A percentile compares a stretch with the other conserved stretches of the same genome.
Conservation (phyloP, 352 stramenopile species). For the Elongisporangium anandrum region DNA sequence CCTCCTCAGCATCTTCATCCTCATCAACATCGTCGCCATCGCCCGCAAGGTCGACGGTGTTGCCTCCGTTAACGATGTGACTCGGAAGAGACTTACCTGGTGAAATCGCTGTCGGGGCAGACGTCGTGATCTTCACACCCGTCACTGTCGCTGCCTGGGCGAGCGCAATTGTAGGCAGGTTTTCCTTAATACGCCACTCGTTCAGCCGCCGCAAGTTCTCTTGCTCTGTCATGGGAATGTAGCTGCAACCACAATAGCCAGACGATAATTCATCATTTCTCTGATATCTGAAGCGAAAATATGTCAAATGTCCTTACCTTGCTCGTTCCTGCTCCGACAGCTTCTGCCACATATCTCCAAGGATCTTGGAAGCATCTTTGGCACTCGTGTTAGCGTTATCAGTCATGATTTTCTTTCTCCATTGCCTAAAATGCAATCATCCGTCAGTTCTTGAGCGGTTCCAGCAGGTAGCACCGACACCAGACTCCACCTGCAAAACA, state of each 20-base stretch:
- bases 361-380: conserved; percentile 79
- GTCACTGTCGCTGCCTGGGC: not conserved
- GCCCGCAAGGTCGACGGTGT: conserved; percentile 18
- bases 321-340: conserved; percentile 71
- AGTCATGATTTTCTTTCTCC: conserved; percentile 78
- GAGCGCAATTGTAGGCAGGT: conserved; percentile 22
- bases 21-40: conserved; percentile 32
- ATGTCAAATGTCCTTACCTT: conserved; percentile 19
- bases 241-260: conserved; percentile 18
- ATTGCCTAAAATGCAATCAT: conserved; percentile 30
- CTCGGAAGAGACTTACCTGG: conserved; percentile 17
- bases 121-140: not conserved
- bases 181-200: conserved; percentile 79
- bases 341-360: conserved; percentile 85
- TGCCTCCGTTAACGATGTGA: conserved; percentile 16
- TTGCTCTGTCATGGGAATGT: conserved; percentile 71
- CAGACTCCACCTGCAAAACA: conserved; percentile 56
- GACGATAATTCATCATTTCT: conserved; percentile 9
- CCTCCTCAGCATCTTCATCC: conserved; percentile 41
- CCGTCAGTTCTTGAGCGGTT: conserved; percentile 1
- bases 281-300: not conserved
- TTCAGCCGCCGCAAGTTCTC: conserved; percentile 73
- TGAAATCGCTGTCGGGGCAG: conserved; percentile 14
- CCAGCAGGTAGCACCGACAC: not conserved
- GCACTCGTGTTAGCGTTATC: conserved; percentile 65